phyloP scores from a whole-genome alignment of 2,329 filamentous ascomycete genomes.

The Septoria linicola region DNA sequence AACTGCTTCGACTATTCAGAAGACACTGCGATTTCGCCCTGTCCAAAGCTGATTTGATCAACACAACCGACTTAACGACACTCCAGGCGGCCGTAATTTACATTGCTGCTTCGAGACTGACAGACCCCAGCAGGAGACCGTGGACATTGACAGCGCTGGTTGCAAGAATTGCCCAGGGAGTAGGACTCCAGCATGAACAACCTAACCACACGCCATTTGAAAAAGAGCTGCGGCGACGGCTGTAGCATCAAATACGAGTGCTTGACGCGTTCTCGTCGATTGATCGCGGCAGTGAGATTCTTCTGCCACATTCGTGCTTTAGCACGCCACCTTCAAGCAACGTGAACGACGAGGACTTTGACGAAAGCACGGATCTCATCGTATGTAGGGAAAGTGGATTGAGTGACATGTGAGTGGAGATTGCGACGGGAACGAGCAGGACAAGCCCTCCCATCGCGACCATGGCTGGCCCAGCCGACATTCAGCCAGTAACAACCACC shows the following conservation, averaged over 20 bases:
- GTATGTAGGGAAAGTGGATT: constrained; percentile 22
- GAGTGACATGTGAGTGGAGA: constrained; percentile 31
- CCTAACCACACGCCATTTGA: constrained; percentile 27
- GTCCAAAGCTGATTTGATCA: constrained; percentile 36
- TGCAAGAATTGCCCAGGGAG: constrained; percentile 35
- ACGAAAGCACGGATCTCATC: constrained; percentile 25
- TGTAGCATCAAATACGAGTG: constrained; percentile 36
- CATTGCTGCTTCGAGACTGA: constrained; percentile 27
- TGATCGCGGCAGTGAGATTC: constrained; percentile 34
- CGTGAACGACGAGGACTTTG: constrained; percentile 36
- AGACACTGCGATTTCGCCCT: constrained; percentile 32
- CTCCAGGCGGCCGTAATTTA: constrained; percentile 35
- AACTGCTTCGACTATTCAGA: constrained; percentile 29
- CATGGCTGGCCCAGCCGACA: constrained; percentile 30
- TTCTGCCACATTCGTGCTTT: constrained; percentile 28
- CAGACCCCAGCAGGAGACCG: constrained; percentile 30
- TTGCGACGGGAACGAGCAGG: no score
- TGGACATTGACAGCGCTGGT: constrained; percentile 36
- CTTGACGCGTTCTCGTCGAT: constrained; percentile 34
- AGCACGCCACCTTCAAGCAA: constrained; percentile 31
- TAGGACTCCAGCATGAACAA: constrained; percentile 34
- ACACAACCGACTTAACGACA: constrained; percentile 34
- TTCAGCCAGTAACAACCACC: no score
- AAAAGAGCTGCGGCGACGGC: constrained; percentile 34
- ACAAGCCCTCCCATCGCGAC: constrained; percentile 14